Conservation (phyloP, 768 basidiomycete species). For the Pholiota microspora region DNA sequence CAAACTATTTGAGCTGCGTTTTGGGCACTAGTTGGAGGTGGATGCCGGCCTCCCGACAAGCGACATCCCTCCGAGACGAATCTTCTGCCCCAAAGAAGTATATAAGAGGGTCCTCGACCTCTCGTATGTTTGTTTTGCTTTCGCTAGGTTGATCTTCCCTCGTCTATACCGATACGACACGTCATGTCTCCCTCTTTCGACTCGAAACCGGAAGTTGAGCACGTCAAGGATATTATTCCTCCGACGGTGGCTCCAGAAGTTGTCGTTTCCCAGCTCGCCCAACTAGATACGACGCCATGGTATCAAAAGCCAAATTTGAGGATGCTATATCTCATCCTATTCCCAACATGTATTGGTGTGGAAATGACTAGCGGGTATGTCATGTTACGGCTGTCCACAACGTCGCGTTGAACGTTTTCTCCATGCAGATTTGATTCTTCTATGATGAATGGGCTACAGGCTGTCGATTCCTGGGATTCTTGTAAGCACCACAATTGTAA, state of each 20-base stretch:
- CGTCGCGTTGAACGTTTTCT: not conserved
- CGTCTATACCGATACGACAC: not conserved
- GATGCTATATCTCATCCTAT: constrained; percentile 50
- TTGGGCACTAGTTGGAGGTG: not conserved
- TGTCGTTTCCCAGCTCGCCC: constrained; percentile 40
- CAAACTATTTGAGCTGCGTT: not conserved
- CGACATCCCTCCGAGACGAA: not conserved
- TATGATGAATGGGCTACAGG: constrained; percentile 64
- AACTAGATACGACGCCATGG: constrained; percentile 56
- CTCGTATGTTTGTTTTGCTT: not conserved
- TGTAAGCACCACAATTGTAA: constrained; percentile 31
- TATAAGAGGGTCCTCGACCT: not conserved
- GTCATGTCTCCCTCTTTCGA: constrained; percentile 2
- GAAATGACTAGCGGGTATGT: constrained; percentile 61
- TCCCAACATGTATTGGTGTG: constrained; percentile 60
- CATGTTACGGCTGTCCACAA: not conserved
- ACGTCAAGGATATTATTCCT: not conserved
- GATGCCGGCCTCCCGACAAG: not conserved
- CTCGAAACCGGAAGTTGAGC: constrained; percentile 1
- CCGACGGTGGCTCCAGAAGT: constrained; percentile 23
- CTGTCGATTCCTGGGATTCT: constrained; percentile 52
- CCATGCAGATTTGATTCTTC: constrained; percentile 50
- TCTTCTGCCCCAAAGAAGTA: not conserved
- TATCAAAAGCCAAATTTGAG: constrained; percentile 61
- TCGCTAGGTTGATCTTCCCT: not conserved